phyloP scores from a whole-genome alignment of 1,284 basidiomycete genomes.

The Polyporus tsugae region DNA sequence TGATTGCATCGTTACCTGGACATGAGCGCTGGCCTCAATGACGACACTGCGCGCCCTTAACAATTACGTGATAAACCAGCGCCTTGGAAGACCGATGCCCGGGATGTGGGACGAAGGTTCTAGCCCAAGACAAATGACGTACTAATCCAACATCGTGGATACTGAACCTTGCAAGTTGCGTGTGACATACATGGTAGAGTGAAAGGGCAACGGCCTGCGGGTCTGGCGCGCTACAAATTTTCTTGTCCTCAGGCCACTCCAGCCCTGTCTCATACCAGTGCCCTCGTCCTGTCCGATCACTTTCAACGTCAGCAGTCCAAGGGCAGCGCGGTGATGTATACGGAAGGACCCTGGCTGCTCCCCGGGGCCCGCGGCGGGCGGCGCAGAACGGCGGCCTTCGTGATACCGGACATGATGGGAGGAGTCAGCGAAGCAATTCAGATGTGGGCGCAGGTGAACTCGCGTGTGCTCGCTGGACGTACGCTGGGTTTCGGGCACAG shows the following conservation, averaged over 20 bases:
- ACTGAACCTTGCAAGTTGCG: background rate
- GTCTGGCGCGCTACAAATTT: background rate
- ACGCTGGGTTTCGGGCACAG: slow-evolving; percentile 63
- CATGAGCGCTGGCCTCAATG: background rate
- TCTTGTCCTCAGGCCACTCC: background rate
- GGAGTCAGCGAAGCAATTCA: slow-evolving; percentile 8
- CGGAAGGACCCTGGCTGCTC: slow-evolving; percentile 16
- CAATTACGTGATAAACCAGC: background rate
- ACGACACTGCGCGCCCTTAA: background rate
- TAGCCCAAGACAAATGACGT: slow-evolving; percentile 5
- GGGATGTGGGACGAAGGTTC: background rate
- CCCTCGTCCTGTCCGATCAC: background rate
- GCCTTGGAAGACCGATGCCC: background rate
- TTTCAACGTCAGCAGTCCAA: slow-evolving; percentile 11
- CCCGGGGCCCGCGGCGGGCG: slow-evolving; percentile 25
- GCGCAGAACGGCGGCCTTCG: slow-evolving; percentile 34
- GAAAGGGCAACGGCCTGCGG: background rate
- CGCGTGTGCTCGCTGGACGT: slow-evolving; percentile 29
- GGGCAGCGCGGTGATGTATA: slow-evolving; percentile 36
- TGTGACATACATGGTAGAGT: slow-evolving; percentile 1
- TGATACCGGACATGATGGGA: background rate
- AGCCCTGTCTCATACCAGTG: background rate
- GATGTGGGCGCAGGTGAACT: background rate
- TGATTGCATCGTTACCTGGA: slow-evolving; percentile 5
- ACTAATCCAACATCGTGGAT: slow-evolving; percentile 1